phyloP scores from a whole-genome alignment of 2,329 filamentous ascomycete genomes.

The Lasiodiplodia sp. region DNA sequence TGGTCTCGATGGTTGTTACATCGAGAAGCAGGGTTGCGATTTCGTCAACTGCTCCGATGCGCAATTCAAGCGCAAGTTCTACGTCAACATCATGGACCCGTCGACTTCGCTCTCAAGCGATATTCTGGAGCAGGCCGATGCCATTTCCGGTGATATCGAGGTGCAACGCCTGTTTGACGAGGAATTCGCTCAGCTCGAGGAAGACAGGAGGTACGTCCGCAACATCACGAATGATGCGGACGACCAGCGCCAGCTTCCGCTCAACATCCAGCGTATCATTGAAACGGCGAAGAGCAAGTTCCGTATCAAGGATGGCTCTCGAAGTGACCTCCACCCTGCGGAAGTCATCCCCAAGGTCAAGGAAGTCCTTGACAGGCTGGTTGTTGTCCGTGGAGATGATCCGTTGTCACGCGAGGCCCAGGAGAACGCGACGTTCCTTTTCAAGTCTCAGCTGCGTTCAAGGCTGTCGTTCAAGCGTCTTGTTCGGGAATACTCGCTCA shows the following conservation, averaged over 20 bases:
- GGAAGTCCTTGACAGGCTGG: conserved; percentile 75
- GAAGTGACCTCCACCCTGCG: conserved; percentile 87
- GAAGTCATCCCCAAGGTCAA: conserved; percentile 85
- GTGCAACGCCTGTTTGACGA: conserved; percentile 86
- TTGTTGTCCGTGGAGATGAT: conserved; percentile 87
- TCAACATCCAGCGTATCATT: conserved; percentile 91
- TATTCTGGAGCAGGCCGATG: conserved; percentile 83
- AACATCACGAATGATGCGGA: conserved; percentile 71
- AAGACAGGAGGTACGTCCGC: conserved; percentile 80
- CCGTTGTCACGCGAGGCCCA: conserved; percentile 85
- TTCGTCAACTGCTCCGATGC: conserved; percentile 80
- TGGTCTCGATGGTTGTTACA: conserved; percentile 89
- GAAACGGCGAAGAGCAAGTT: conserved; percentile 90
- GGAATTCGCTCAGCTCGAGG: conserved; percentile 80
- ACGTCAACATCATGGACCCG: conserved; percentile 83
- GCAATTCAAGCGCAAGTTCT: conserved; percentile 81
- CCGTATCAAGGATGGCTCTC: conserved; percentile 82
- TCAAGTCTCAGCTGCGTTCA: conserved; percentile 91
- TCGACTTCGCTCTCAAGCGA: conserved; percentile 69
- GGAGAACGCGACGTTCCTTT: conserved; percentile 83
- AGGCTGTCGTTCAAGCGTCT: conserved; percentile 92
- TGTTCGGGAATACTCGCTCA: conserved; percentile 83
- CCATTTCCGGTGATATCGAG: conserved; percentile 85
- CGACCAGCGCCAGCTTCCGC: conserved; percentile 88
- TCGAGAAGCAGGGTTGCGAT: conserved; percentile 91